Percentiles rank a stretch among this genome's conserved stretches.
Evolutionary conservation across 1,139 yeast species (phyloP).

Genomic region (Chernovozyma sophiae-reginae): DNA sequence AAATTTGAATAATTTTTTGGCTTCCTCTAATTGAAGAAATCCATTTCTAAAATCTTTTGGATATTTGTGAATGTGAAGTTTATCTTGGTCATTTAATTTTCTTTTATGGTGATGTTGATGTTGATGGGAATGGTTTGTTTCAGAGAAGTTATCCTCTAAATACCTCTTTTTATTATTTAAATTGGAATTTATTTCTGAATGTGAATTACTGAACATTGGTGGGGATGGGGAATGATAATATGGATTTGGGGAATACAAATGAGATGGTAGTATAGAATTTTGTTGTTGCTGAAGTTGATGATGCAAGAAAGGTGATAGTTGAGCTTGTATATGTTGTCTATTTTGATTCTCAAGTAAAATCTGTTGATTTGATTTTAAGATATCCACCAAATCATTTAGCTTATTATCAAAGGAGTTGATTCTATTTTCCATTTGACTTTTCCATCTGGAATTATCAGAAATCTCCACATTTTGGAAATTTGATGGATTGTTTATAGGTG

Average conservation of each 20-base stretch:
- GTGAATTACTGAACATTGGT: neutral
- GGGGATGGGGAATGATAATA: conserved; percentile 2
- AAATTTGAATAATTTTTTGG: conserved; percentile 45
- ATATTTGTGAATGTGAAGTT: conserved; percentile 1
- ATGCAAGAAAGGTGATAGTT: neutral
- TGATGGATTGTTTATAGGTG: conserved; percentile 1
- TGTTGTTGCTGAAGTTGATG: conserved; percentile 2
- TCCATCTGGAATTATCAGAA: conserved; percentile 20
- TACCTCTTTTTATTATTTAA: neutral
- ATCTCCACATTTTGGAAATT: neutral
- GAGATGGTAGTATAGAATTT: neutral
- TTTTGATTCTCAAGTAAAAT: neutral
- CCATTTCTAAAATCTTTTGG: conserved; percentile 37
- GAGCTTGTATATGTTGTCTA: neutral
- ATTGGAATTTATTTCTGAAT: neutral
- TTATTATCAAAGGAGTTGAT: conserved; percentile 45
- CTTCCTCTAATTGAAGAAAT: conserved; percentile 38
- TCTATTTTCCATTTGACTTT: conserved; percentile 39
- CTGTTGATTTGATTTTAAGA: conserved; percentile 30
- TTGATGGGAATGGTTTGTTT: neutral
- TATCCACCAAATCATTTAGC: conserved; percentile 40
- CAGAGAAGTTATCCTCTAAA: neutral
- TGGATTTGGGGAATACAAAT: neutral
- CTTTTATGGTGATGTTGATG: no score
- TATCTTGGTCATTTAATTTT: neutral